Base-by-base conservation (phyloP, 2,329 filamentous ascomycete genomes). In the Clonostachys sp. region DNA sequence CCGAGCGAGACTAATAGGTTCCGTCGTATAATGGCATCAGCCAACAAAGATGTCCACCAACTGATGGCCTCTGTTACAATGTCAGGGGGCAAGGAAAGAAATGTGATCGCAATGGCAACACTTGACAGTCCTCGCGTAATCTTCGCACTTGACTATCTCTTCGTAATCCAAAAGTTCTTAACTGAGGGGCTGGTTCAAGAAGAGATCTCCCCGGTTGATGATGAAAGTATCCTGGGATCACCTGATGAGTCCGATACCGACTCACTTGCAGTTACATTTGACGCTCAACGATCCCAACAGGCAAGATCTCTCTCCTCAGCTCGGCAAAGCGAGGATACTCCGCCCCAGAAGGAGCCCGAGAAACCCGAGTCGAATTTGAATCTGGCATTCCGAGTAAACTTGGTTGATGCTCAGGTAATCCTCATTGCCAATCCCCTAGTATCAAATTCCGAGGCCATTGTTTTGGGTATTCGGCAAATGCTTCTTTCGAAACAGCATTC, bases 1-100 rank as follows among this genome's bases (percentile, higher is more conserved):
- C 84, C 83, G 5, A 81, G 83, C 46, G 91, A 95, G 57, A 88
- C 86, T 6, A 99, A 96, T 72, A 96, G 95, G 62, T 99, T 95
- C 76, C 84, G 91, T 45, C 95, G 92, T 64, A 96, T 99, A 69
- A 97, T 99, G 94, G 91, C 91, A 2, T 85, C 95, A 47, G 91
- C 91, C 60, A 97, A 96, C 66, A 92, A 91, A 56, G 87, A 91
- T 48, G 91, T 94, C 42, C 91, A 97, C 64, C 95, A 99, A 58
- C 91, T 99, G 60, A 99, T 99, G 94, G 94, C 94, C 16, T 96
- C 88, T 62, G 73, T 99, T 5, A 95, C 91, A 0, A 95, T 99
- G 67, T 91, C 91, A 1, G 89, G 91, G 14, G 91, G 91, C 5
- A 74, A 83, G 34, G 87, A 96, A 39, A 83, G 84, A 50, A 89